Evolutionary conservation across 2,329 filamentous ascomycete genomes (phyloP).

Genomic region (Dothiorella sarmentorum): DNA sequence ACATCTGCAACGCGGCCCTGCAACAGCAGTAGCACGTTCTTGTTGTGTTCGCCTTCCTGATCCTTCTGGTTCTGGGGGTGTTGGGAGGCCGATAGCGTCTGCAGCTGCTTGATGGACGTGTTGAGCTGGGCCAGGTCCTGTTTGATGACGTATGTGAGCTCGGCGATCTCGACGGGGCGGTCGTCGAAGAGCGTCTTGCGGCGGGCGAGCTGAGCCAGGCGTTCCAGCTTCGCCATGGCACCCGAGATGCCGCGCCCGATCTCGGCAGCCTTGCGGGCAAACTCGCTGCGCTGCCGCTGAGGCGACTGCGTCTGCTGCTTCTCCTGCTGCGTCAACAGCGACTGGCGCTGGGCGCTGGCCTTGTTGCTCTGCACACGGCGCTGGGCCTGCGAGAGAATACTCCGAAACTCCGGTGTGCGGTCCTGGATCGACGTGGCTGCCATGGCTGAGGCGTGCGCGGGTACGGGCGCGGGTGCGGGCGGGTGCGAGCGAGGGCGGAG

Average conservation of each 20-base stretch:
- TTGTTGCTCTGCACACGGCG: conserved; percentile 74
- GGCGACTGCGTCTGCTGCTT: conserved; percentile 39
- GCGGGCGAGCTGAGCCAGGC: conserved; percentile 89
- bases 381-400: conserved; percentile 83
- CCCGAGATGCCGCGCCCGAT: conserved; percentile 88
- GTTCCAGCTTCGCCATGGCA: conserved; percentile 93
- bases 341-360: conserved; percentile 72
- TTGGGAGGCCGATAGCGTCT: conserved; percentile 71
- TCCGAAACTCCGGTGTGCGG: conserved; percentile 90
- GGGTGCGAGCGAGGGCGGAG: conserved; percentile 9
- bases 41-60: conserved; percentile 95
- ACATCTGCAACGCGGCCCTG: conserved; percentile 92
- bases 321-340: conserved; percentile 71
- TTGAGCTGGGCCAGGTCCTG: conserved; percentile 86
- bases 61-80: conserved; percentile 58
- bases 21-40: conserved; percentile 89
- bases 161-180: conserved; percentile 91
- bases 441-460: conserved; percentile 19
- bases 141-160: conserved; percentile 96
- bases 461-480: not conserved
- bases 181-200: conserved; percentile 97
- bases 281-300: conserved; percentile 67
- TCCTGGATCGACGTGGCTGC: conserved; percentile 79
- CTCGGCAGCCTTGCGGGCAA: conserved; percentile 84
- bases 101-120: conserved; percentile 81